Conservation (phyloP, 768 basidiomycete species). For the Ramaria sp. region DNA sequence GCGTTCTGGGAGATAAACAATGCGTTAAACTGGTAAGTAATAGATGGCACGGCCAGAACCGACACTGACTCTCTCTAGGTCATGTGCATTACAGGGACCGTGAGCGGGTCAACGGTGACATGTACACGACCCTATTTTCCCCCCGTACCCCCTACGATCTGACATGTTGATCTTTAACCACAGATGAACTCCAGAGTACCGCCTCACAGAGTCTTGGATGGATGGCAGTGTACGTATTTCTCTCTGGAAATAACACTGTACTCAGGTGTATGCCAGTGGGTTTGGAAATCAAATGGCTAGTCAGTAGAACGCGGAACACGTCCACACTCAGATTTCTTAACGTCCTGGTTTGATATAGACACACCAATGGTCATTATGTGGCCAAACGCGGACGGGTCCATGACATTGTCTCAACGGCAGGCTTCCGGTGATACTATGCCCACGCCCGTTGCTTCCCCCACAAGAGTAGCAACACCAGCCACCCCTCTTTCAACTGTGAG, state of each 20-base stretch:
- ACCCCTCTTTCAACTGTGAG: conserved; percentile 29
- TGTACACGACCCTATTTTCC: conserved; percentile 22
- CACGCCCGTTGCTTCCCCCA: conserved; percentile 40
- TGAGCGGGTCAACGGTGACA: conserved; percentile 34
- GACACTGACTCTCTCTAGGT: conserved; percentile 17
- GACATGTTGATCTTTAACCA: not conserved
- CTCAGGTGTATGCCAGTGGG: conserved; percentile 30
- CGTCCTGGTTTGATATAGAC: conserved; percentile 10
- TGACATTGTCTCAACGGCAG: conserved; percentile 59
- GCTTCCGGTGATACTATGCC: conserved; percentile 47
- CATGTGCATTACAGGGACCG: conserved; percentile 38
- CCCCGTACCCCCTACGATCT: not conserved
- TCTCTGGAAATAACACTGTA: not conserved
- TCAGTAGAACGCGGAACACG: not conserved
- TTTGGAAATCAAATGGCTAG: conserved; percentile 44
- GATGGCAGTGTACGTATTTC: conserved; percentile 44
- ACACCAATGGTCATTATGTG: conserved; percentile 68
- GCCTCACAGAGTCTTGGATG: conserved; percentile 34
- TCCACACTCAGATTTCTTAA: not conserved
- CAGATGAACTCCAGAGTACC: conserved; percentile 37
- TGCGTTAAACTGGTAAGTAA: not conserved
- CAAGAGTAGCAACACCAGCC: conserved; percentile 35
- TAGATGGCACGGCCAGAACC: not conserved
- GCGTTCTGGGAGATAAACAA: conserved; percentile 1
- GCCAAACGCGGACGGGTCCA: conserved; percentile 47